phyloP scores from a whole-genome alignment of 2,329 filamentous ascomycete species.

The Colletotrichum agaves region DNA sequence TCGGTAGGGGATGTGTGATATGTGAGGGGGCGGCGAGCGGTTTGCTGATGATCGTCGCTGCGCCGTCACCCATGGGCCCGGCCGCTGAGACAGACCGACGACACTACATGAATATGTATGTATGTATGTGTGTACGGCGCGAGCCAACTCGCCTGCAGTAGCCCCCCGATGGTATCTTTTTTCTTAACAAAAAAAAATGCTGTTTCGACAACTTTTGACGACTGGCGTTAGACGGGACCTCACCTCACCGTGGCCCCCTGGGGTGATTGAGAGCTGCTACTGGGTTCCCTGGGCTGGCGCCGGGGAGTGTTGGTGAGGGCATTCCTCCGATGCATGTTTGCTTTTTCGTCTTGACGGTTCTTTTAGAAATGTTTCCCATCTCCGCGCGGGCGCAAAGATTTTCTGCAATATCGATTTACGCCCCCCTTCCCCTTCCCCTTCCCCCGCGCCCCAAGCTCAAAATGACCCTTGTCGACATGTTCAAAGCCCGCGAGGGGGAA shows the following conservation, averaged over 20 bases:
- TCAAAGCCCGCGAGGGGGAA: slow-evolving; percentile 12
- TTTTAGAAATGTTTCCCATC: background rate
- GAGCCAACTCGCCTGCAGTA: slow-evolving; percentile 4
- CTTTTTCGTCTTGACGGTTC: slow-evolving; percentile 4
- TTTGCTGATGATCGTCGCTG: slow-evolving; percentile 14
- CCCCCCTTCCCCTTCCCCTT: no score
- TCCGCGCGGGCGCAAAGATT: background rate
- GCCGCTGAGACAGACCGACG: slow-evolving; percentile 21
- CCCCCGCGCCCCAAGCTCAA: no score
- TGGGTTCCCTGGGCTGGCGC: background rate
- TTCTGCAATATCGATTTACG: no score
- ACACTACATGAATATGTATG: slow-evolving; percentile 7
- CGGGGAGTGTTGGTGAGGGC: background rate
- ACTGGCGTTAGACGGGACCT: background rate
- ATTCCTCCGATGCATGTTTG: slow-evolving; percentile 10
- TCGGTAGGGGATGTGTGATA: background rate
- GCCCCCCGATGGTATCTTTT: background rate
- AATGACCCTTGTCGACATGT: background rate
- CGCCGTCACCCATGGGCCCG: slow-evolving; percentile 19
- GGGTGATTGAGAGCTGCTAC: slow-evolving; percentile 1
- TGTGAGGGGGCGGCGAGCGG: background rate
- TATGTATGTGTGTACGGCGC: no score
- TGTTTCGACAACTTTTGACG: background rate
- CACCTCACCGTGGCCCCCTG: background rate
- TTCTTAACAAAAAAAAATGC: background rate